A percentile compares a stretch with the other conserved stretches of the same genome.
Evolutionary conservation across 352 stramenopile species (phyloP).

Genomic region (Globisporangium paroecandrum): DNA sequence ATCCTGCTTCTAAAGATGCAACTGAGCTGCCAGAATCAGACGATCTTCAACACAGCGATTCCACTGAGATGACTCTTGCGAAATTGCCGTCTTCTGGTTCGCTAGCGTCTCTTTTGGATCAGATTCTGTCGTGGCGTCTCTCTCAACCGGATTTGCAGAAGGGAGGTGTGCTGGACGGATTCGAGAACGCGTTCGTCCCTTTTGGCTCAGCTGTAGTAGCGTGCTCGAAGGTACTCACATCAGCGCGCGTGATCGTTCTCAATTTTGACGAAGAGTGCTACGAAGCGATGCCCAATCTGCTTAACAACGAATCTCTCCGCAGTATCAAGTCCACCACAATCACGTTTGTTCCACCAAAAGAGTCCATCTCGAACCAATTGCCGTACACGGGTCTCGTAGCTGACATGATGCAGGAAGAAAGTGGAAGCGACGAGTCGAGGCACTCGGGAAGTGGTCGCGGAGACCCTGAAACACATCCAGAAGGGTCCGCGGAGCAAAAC

Average conservation of each 20-base stretch:
- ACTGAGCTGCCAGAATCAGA: slow-evolving; percentile 23
- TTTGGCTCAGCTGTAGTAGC: slow-evolving; percentile 35
- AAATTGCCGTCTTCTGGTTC: slow-evolving; percentile 7
- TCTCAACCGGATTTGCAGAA: slow-evolving; percentile 51
- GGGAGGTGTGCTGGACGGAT: slow-evolving; percentile 74
- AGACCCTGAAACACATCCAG: neutral
- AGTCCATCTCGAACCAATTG: slow-evolving; percentile 11
- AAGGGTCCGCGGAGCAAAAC: neutral
- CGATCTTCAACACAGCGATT: neutral
- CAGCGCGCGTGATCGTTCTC: slow-evolving; percentile 53
- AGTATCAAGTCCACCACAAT: slow-evolving; percentile 5
- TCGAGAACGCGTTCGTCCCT: slow-evolving; percentile 53
- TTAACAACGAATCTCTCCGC: slow-evolving; percentile 15
- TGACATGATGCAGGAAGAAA: slow-evolving; percentile 15
- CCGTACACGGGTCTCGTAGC: neutral
- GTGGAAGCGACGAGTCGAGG: neutral
- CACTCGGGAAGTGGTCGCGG: neutral
- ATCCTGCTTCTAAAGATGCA: slow-evolving; percentile 2
- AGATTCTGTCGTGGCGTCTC: slow-evolving; percentile 66
- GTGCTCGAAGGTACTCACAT: slow-evolving; percentile 34
- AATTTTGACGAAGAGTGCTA: slow-evolving; percentile 72
- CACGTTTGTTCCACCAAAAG: slow-evolving; percentile 9
- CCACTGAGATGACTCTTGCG: neutral
- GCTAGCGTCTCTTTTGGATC: slow-evolving; percentile 41
- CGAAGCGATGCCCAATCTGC: slow-evolving; percentile 33